Evolutionary conservation across 2,329 filamentous ascomycete genomes (phyloP).

Genomic region (Penicillium sp.): DNA sequence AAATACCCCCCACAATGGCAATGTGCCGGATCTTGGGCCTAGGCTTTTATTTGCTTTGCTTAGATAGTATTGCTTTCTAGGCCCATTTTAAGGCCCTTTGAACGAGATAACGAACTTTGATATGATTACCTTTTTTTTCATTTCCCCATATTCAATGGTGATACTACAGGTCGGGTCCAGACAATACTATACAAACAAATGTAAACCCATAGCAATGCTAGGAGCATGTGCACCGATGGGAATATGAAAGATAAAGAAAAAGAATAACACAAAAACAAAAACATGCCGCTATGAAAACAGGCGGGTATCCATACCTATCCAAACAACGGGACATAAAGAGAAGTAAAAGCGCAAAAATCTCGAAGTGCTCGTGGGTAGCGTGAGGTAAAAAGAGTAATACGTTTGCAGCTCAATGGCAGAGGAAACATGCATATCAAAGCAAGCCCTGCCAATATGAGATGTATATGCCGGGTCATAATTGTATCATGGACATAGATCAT

Average conservation of each 20-base stretch:
- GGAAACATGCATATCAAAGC: neutral
- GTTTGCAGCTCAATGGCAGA: neutral
- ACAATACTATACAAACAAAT: slow-evolving; percentile 6
- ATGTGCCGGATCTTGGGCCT: neutral
- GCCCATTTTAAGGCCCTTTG: neutral
- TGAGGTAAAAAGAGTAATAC: slow-evolving; percentile 12
- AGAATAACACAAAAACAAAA: slow-evolving; percentile 3
- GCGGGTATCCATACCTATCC: slow-evolving; percentile 25
- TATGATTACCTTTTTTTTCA: neutral
- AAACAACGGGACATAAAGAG: slow-evolving; percentile 11
- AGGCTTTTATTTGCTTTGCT: neutral
- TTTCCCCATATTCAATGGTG: neutral
- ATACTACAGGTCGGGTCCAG: neutral
- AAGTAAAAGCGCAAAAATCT: slow-evolving; percentile 1
- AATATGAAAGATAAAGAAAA: neutral
- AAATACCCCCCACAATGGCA: neutral
- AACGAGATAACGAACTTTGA: slow-evolving; percentile 14
- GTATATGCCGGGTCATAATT: slow-evolving; percentile 3
- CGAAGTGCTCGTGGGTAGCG: slow-evolving; percentile 24
- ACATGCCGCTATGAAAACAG: slow-evolving; percentile 15
- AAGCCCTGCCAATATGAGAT: neutral
- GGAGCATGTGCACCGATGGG: neutral
- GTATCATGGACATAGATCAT: slow-evolving; percentile 14
- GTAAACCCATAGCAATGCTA: neutral
- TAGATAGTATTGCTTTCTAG: neutral